Evolutionary conservation across 2,329 filamentous ascomycete genomes (phyloP).

Genomic region (Mycocentrospora acerina): DNA sequence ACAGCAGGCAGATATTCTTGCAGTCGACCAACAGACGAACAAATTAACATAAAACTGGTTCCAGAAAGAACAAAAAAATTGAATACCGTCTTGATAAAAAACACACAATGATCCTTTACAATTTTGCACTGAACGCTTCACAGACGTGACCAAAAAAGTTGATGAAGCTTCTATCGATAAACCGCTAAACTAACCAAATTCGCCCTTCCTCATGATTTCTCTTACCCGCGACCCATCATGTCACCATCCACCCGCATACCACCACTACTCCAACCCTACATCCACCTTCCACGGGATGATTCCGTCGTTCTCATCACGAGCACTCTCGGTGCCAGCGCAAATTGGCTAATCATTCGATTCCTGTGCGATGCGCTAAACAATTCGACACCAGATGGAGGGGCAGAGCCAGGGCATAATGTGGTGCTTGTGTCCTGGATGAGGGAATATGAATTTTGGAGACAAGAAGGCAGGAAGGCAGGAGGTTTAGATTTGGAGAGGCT

Average conservation of each 20-base stretch:
- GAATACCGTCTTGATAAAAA: no score
- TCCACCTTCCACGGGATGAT: constrained; percentile 58
- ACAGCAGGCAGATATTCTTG: no score
- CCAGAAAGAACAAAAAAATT: no score
- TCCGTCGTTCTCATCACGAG: constrained; percentile 68
- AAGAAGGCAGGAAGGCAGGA: constrained; percentile 67
- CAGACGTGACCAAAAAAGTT: background rate
- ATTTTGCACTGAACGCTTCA: no score
- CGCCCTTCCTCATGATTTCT: constrained; percentile 7
- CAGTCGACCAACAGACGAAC: no score
- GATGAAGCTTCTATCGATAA: constrained; percentile 4
- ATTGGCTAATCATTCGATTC: constrained; percentile 59
- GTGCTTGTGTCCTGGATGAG: constrained; percentile 82
- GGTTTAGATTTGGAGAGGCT: constrained; percentile 70
- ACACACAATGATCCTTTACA: no score
- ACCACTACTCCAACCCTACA: constrained; percentile 64
- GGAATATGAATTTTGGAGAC: constrained; percentile 76
- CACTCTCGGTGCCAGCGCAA: constrained; percentile 55
- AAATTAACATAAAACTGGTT: no score
- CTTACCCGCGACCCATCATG: constrained; percentile 23
- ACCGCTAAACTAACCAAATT: constrained; percentile 3
- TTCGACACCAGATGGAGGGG: constrained; percentile 28
- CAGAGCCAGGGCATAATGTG: constrained; percentile 45
- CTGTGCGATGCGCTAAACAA: constrained; percentile 49
- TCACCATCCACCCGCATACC: constrained; percentile 57